These are phyloP conservation scores for Phytophthora idaei DNA, from an alignment of 352 stramenopile species.

Conservation along the genomic window DNA sequence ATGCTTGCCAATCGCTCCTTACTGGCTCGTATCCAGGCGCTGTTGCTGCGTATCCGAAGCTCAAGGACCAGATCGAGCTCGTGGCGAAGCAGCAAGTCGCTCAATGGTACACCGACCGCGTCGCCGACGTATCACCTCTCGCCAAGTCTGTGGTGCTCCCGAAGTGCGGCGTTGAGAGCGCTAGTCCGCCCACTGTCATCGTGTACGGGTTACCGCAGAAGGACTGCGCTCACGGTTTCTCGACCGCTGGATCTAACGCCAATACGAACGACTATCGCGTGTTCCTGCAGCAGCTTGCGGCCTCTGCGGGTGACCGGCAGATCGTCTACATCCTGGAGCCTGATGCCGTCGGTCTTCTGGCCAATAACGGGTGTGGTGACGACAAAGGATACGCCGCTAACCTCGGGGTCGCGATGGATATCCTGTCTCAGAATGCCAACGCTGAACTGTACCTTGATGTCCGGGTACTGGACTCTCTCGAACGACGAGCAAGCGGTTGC, in stretches of 20 bases:
- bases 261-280: slow-evolving; percentile 40
- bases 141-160: slow-evolving; percentile 33
- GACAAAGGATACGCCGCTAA: slow-evolving; percentile 52
- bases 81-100: slow-evolving; percentile 43
- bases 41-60: slow-evolving; percentile 34
- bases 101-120: slow-evolving; percentile 62
- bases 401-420: slow-evolving; percentile 48
- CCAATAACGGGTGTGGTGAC: slow-evolving; percentile 42
- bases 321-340: slow-evolving; percentile 69
- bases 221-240: slow-evolving; percentile 58
- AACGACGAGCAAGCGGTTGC: slow-evolving; percentile 27
- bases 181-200: slow-evolving; percentile 43
- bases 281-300: slow-evolving; percentile 47
- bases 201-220: slow-evolving; percentile 69
- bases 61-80: slow-evolving; percentile 44
- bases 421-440: slow-evolving; percentile 53
- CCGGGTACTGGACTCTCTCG: slow-evolving; percentile 56
- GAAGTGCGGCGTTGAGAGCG: slow-evolving; percentile 13
- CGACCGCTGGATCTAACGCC: slow-evolving; percentile 36
- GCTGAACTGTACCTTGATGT: slow-evolving; percentile 68
- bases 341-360: slow-evolving; percentile 54
- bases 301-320: slow-evolving; percentile 40
- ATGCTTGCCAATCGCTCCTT: slow-evolving; percentile 15
- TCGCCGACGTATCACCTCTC: slow-evolving; percentile 24
- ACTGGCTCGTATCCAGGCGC: slow-evolving; percentile 37